These are phyloP conservation scores for Pseudovirgaria hyperparasitica DNA, from an alignment of 2,329 filamentous ascomycete species.

Conservation along the genomic window DNA sequence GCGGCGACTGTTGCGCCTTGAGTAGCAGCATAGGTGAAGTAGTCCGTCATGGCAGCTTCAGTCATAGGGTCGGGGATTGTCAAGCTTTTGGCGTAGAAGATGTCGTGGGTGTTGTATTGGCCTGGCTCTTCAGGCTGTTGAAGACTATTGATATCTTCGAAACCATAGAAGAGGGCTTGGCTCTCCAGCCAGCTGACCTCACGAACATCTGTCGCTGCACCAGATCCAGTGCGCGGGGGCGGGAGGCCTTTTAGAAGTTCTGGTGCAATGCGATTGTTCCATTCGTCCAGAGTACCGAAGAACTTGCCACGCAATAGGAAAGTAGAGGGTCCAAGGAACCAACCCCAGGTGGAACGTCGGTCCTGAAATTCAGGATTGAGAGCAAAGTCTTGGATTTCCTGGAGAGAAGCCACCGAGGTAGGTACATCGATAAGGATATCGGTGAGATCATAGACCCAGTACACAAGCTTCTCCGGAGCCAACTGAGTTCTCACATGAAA, in stretches of 20 bases:
- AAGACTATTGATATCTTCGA: too few relatives aligned
- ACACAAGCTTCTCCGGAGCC: constrained; percentile 6
- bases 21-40: constrained; percentile 19
- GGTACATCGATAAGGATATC: constrained; percentile 15
- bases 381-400: constrained; percentile 28
- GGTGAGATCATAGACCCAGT: constrained; percentile 8
- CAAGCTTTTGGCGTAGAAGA: constrained; percentile 28
- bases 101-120: constrained; percentile 26
- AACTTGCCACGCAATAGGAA: constrained; percentile 29
- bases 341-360: constrained; percentile 27
- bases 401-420: constrained; percentile 23
- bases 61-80: constrained; percentile 26
- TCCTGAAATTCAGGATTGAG: constrained; percentile 28
- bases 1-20: too few relatives aligned
- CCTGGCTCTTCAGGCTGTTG: too few relatives aligned
- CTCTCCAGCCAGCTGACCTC: too few relatives aligned
- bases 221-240: too few relatives aligned
- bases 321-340: constrained; percentile 25
- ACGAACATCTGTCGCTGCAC: too few relatives aligned
- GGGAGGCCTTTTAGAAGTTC: constrained; percentile 26
- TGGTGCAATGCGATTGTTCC: too few relatives aligned
- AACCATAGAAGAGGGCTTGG: too few relatives aligned
- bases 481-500: constrained; percentile 10
- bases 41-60: constrained; percentile 12
- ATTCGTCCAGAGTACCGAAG: constrained; percentile 22